phyloP scores from a whole-genome alignment of 2,329 filamentous ascomycete species.

The Diaporthe capsici region DNA sequence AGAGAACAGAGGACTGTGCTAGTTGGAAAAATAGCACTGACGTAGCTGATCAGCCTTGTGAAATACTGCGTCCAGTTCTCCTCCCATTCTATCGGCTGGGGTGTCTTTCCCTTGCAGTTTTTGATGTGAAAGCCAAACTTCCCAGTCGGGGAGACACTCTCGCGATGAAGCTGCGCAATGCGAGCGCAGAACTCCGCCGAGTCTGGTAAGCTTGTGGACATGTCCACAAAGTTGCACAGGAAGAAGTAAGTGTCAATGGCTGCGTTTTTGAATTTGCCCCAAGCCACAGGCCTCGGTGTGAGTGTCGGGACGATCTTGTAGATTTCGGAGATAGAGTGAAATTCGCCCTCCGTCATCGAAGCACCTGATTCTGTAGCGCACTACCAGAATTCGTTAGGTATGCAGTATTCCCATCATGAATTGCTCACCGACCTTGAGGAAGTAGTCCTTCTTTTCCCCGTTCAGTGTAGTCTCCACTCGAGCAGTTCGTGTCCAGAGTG shows the following conservation, averaged over 20 bases:
- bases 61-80: not conserved
- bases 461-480: not conserved
- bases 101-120: conserved; percentile 23
- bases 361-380: not conserved
- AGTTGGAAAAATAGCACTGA: not conserved
- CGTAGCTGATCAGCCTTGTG: conserved; percentile 1
- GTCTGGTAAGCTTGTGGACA: not conserved
- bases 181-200: not conserved
- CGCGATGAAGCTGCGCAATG: conserved; percentile 4
- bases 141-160: conserved; percentile 1
- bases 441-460: conserved; percentile 1
- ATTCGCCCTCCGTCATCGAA: not conserved
- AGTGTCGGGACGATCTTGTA: conserved; percentile 9
- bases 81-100: conserved; percentile 6
- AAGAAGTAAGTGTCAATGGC: not conserved
- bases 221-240: not conserved
- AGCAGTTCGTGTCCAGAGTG: conserved; percentile 1
- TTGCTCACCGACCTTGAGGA: not conserved
- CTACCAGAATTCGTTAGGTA: not conserved
- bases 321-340: not conserved
- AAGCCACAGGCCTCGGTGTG: not conserved
- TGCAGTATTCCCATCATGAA: rapidly evolving
- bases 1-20: too few relatives aligned
- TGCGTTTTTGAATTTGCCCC: not conserved
- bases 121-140: conserved; percentile 17